phyloP scores from a whole-genome alignment of 306 rosid genomes.

The Cicer pinnatifidum region DNA sequence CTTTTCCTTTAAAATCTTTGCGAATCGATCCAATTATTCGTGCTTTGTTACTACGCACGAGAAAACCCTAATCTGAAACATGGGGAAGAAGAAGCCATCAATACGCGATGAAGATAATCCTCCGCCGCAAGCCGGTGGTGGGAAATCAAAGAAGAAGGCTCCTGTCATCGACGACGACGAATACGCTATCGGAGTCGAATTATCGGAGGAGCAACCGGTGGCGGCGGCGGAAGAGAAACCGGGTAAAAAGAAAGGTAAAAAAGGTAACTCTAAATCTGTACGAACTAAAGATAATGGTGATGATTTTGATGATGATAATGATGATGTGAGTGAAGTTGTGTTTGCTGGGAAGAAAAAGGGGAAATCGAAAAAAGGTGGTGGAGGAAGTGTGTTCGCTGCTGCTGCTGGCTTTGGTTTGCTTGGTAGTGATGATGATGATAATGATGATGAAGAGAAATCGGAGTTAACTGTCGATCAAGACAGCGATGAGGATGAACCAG shows the following conservation, averaged over 20 bases:
- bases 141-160: conserved; percentile 80
- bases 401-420: conserved; percentile 70
- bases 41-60: background rate
- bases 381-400: conserved; percentile 53
- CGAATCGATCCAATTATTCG: conserved; percentile 31
- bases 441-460: conserved; percentile 53
- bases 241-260: conserved; percentile 82
- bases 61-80: conserved; percentile 44
- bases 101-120: conserved; percentile 67
- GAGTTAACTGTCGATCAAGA: conserved; percentile 43
- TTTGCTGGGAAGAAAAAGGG: conserved; percentile 87
- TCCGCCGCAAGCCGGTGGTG: conserved; percentile 56
- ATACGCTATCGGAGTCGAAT: conserved; percentile 69
- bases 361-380: conserved; percentile 73
- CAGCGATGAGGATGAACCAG: conserved; percentile 56
- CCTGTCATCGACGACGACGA: conserved; percentile 78
- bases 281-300: conserved; percentile 47
- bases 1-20: background rate
- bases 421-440: conserved; percentile 57
- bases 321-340: conserved; percentile 56
- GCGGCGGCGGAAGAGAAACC: conserved; percentile 55
- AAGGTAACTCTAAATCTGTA: conserved; percentile 59
- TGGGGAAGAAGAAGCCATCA: conserved; percentile 87
- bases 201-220: conserved; percentile 58
- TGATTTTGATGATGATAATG: conserved; percentile 51